Percentiles rank a stretch among this genome's conserved stretches.
Evolutionary conservation across 2,329 filamentous ascomycete genomes (phyloP).

Genomic region (Alternaria viburni): DNA sequence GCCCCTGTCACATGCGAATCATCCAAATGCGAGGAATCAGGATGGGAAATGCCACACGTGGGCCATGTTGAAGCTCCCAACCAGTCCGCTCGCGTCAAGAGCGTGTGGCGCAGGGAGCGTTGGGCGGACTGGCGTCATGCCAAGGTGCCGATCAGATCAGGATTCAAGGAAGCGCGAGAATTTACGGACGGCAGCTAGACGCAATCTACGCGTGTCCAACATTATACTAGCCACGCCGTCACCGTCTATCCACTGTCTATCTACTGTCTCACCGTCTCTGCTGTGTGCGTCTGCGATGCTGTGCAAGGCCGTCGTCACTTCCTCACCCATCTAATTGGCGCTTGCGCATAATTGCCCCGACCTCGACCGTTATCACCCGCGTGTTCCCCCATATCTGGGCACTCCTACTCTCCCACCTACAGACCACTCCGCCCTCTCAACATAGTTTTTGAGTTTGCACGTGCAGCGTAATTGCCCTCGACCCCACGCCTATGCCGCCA

Average conservation of each 20-base stretch:
- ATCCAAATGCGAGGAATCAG: slow-evolving; percentile 17
- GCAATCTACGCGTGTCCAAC: slow-evolving; percentile 27
- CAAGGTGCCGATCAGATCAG: slow-evolving; percentile 30
- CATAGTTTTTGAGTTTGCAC: neutral
- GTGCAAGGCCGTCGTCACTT: slow-evolving; percentile 5
- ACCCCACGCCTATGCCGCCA: slow-evolving; percentile 45
- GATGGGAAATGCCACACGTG: slow-evolving; percentile 24
- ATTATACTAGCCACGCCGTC: slow-evolving; percentile 3
- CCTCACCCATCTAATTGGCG: slow-evolving; percentile 10
- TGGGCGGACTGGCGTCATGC: slow-evolving; percentile 30
- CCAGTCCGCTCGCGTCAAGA: neutral
- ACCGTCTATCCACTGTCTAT: neutral
- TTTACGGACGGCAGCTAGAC: slow-evolving; percentile 25
- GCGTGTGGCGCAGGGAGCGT: slow-evolving; percentile 24
- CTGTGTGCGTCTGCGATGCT: neutral
- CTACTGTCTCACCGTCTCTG: neutral
- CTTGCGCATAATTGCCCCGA: slow-evolving; percentile 5
- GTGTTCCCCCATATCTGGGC: slow-evolving; percentile 8
- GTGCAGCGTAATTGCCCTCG: neutral
- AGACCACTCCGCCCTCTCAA: neutral
- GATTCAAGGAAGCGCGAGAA: slow-evolving; percentile 33
- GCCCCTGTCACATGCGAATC: slow-evolving; percentile 3
- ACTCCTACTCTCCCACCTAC: slow-evolving; percentile 1
- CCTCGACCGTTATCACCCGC: slow-evolving; percentile 20
- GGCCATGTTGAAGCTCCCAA: neutral